Percentiles rank a stretch among this genome's conserved stretches.
Conservation (phyloP, 2,329 filamentous ascomycete species). For the Trichoderma polysporum region DNA sequence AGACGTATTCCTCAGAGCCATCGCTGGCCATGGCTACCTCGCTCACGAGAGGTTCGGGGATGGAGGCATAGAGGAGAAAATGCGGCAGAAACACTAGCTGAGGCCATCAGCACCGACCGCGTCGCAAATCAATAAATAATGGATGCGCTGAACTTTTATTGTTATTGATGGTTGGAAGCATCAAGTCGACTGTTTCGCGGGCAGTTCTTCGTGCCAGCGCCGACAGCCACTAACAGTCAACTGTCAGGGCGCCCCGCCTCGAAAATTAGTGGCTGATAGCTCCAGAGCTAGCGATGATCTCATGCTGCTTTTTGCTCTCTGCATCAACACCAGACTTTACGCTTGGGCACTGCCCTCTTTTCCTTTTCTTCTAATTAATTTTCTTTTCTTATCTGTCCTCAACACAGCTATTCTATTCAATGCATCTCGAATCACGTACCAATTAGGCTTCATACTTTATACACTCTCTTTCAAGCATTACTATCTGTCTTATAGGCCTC, state of each 20-base stretch:
- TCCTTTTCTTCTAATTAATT: background rate
- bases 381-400: background rate
- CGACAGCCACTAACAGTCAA: background rate
- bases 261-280: conserved; percentile 7
- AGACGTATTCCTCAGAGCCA: conserved; percentile 54
- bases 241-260: conserved; percentile 2
- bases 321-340: background rate
- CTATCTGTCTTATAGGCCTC: background rate
- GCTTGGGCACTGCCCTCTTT: background rate
- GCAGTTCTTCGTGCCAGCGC: background rate
- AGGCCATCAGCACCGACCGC: conserved; percentile 2
- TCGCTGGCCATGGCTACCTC: conserved; percentile 36
- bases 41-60: background rate
- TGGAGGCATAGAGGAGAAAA: background rate
- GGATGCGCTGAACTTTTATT: background rate
- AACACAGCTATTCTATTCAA: background rate
- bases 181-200: background rate
- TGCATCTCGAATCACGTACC: background rate
- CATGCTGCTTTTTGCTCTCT: conserved; percentile 15
- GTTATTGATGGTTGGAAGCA: background rate
- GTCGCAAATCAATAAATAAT: background rate
- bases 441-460: background rate
- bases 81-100: background rate
- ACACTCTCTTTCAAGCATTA: background rate
- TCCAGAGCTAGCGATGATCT: conserved; percentile 18